Conservation (phyloP, 2,329 filamentous ascomycete genomes). For the Hansfordia pulvinata region DNA sequence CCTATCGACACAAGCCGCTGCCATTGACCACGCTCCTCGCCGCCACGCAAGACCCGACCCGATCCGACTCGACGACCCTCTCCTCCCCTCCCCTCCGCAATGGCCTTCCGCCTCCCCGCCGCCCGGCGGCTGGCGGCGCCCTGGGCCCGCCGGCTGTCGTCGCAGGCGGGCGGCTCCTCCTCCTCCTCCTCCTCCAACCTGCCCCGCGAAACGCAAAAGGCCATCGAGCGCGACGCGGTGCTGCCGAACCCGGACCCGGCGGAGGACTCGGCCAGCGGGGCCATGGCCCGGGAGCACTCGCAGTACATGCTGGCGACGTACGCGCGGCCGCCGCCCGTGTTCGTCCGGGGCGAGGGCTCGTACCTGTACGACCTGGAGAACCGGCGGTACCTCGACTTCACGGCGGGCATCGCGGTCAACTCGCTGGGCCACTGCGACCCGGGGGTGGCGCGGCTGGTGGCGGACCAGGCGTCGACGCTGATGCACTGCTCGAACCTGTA, state of each 20-base stretch:
- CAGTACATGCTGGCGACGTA: conserved; percentile 96
- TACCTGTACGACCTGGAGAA: conserved; percentile 88
- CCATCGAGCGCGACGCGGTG: conserved; percentile 13
- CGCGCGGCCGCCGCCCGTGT: conserved; percentile 77
- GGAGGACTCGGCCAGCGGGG: conserved; percentile 36
- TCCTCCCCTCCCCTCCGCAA: no score
- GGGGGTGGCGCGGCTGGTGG: conserved; percentile 60
- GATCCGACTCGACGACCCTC: no score
- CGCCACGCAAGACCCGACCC: no score
- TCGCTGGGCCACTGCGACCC: conserved; percentile 81
- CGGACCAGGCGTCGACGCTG: conserved; percentile 66
- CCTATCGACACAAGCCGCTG: no score
- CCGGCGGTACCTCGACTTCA: conserved; percentile 84
- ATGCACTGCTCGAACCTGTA: conserved; percentile 94
- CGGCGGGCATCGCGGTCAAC: conserved; percentile 91
- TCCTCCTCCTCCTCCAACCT: conserved; percentile 11
- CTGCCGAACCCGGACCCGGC: conserved; percentile 17
- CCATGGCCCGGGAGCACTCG: conserved; percentile 60
- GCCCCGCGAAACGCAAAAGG: conserved; percentile 10
- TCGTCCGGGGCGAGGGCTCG: conserved; percentile 75
- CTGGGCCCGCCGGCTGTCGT: conserved; percentile 11
- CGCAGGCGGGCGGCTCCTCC: conserved; percentile 8
- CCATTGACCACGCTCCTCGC: no score
- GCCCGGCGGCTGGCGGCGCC: conserved; percentile 8
- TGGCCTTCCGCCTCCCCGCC: conserved; percentile 13